These are phyloP conservation scores for Penicillium tannophilum DNA, from an alignment of 495 filamentous ascomycete species.

Conservation along the genomic window DNA sequence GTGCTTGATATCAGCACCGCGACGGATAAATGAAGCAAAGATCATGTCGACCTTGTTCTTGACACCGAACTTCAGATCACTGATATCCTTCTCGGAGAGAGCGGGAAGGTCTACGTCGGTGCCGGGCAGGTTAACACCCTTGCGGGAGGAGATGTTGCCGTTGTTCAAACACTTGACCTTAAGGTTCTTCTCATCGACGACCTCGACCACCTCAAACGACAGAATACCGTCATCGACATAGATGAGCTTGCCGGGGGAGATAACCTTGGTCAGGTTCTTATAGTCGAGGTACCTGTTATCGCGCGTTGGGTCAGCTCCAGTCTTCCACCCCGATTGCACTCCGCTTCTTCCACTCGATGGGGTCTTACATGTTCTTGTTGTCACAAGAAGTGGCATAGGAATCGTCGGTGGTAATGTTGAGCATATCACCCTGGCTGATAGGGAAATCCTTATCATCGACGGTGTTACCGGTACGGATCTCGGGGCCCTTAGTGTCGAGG, in stretches of 20 bases:
- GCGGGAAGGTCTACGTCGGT: constrained; percentile 98
- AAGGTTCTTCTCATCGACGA: constrained; percentile 87
- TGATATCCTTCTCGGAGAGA: constrained; percentile 97
- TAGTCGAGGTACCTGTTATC: constrained; percentile 89
- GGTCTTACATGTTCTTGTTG: constrained; percentile 86
- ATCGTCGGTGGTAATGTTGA: constrained; percentile 98
- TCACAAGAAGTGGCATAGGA: constrained; percentile 82
- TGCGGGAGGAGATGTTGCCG: constrained; percentile 95
- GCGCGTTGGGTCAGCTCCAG: constrained; percentile 16
- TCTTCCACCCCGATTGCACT: neutral
- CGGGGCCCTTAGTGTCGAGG: constrained; percentile 97
- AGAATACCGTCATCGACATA: constrained; percentile 98
- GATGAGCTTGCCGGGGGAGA: constrained; percentile 88
- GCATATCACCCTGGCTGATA: constrained; percentile 74
- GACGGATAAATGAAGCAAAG: constrained; percentile 97
- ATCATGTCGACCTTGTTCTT: constrained; percentile 99
- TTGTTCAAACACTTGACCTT: constrained; percentile 87
- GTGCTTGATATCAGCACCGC: constrained; percentile 83
- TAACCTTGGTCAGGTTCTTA: constrained; percentile 99
- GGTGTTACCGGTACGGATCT: constrained; percentile 97
- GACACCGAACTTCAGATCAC: constrained; percentile 89
- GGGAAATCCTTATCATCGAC: constrained; percentile 80
- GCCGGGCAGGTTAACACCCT: constrained; percentile 98
- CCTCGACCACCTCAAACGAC: constrained; percentile 87
- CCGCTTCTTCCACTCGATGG: neutral